A percentile compares a stretch with the other conserved stretches of the same genome.
Conservation (phyloP, 495 filamentous ascomycete species). For the Penicillium psychrofluorescens region DNA sequence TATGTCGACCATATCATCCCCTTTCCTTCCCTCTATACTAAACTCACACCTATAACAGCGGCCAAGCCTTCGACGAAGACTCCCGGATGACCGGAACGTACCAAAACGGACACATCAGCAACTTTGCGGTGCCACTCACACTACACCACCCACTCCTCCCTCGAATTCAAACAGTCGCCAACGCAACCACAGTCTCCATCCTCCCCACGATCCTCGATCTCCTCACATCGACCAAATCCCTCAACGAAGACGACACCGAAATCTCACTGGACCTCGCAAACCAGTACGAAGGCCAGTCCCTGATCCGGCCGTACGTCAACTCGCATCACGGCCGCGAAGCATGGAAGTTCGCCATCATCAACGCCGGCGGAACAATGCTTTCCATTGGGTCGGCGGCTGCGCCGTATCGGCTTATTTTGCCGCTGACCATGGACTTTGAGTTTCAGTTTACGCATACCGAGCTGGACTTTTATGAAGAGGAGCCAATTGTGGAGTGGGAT, state of each 20-base stretch:
- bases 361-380: constrained; percentile 36
- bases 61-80: constrained; percentile 19
- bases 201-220: constrained; percentile 24
- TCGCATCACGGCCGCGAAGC: constrained; percentile 25
- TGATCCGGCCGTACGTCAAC: constrained; percentile 32
- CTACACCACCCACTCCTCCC: constrained; percentile 25
- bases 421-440: constrained; percentile 29
- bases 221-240: constrained; percentile 25
- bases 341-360: constrained; percentile 41
- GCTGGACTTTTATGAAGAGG: constrained; percentile 27
- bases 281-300: constrained; percentile 40
- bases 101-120: constrained; percentile 27
- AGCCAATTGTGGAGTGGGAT: constrained; percentile 25
- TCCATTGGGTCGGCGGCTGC: constrained; percentile 30
- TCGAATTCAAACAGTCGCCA: constrained; percentile 16
- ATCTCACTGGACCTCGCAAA: constrained; percentile 30
- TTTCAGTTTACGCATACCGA: constrained; percentile 30
- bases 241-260: constrained; percentile 20
- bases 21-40: too few relatives aligned
- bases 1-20: neutral
- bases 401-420: constrained; percentile 33
- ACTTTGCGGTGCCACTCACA: constrained; percentile 25
- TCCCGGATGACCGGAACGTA: constrained; percentile 16
- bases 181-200: constrained; percentile 19
- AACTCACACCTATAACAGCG: neutral